Evolutionary conservation across 1,284 basidiomycete genomes (phyloP), one percentile per base, ranked within the genome.

Genomic region (Mycena sp.): DNA sequence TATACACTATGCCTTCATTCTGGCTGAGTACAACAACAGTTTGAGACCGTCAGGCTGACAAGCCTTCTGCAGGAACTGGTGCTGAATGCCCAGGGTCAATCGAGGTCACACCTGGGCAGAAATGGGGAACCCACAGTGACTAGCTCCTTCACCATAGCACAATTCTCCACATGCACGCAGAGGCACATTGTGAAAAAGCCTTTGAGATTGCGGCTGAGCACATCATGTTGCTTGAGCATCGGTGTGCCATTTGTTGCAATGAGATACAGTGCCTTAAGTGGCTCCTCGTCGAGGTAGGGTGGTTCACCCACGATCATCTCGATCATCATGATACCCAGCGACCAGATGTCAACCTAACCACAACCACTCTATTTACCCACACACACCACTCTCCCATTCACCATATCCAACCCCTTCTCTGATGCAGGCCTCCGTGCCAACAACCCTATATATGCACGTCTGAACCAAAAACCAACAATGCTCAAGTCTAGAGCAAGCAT

Each of bases 231-330:
- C 85, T 99, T 99, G 74, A 99, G 77, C 55, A 96, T 99, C 38
- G 97, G 97, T 10, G 97, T 99, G 11, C 96, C 98, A 73, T 99
- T 99, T 28, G 97, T 99, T 25, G 97, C 97, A 72, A 99, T 99
- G 64, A 99, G 83, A 77, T 99, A 99, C 19, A 99, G 79, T 14
- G 98, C 97, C 80, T 98, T 99, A 69, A 99, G 83, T 0, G 97
- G 97, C 74, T 99, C 96, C 74, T 99, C 97, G 71, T 99, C 96
- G 46, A 99, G 84, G 77, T 99, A 99, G 2, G 98, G 97, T 2
- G 97, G 98, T 77, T 99, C 97, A 76, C 96, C 96, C 78, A 99
- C 98, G 72, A 99, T 98, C 97, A 99, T 99, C 81, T 99, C 97
- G 72, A 99, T 99, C 0, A 95, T 96, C 96, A 98, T 98, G 82